phyloP scores from a whole-genome alignment of 257 asterid species.

The Solanum chiquidenum region DNA sequence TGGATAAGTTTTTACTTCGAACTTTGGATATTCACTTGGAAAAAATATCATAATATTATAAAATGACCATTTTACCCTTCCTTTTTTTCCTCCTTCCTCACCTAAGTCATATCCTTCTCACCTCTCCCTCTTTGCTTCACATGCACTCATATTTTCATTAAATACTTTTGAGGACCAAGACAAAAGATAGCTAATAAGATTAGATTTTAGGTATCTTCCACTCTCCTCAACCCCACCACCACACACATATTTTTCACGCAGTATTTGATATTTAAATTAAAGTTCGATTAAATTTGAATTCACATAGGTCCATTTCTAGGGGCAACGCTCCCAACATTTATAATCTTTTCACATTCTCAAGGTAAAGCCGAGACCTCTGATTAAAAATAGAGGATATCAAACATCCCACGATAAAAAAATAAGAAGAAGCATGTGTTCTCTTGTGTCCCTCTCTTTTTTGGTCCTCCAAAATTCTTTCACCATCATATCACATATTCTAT shows the following conservation, averaged over 20 bases:
- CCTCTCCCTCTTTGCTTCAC: conserved; percentile 23
- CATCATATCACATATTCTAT: not conserved
- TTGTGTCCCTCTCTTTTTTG: not conserved
- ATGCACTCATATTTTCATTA: conserved; percentile 38
- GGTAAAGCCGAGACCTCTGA: not conserved
- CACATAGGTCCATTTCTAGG: not conserved
- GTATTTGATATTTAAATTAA: fast-evolving
- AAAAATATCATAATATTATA: not conserved
- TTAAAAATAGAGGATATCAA: not conserved
- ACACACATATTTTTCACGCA: not conserved
- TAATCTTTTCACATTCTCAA: not conserved
- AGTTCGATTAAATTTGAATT: not conserved
- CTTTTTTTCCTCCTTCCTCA: not conserved
- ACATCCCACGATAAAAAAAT: not conserved
- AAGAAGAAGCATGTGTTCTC: not conserved
- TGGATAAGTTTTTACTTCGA: not conserved
- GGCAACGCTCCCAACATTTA: fast-evolving
- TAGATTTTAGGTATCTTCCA: conserved; percentile 3
- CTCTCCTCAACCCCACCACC: not conserved
- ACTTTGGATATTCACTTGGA: not conserved
- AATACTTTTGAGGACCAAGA: conserved; percentile 14
- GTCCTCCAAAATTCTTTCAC: not conserved
- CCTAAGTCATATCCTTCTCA: not conserved
- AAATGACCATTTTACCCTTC: not conserved
- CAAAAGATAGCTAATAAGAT: conserved; percentile 9